Base-by-base conservation (phyloP, 2,329 filamentous ascomycete species). In the Talaromyces sp. region DNA sequence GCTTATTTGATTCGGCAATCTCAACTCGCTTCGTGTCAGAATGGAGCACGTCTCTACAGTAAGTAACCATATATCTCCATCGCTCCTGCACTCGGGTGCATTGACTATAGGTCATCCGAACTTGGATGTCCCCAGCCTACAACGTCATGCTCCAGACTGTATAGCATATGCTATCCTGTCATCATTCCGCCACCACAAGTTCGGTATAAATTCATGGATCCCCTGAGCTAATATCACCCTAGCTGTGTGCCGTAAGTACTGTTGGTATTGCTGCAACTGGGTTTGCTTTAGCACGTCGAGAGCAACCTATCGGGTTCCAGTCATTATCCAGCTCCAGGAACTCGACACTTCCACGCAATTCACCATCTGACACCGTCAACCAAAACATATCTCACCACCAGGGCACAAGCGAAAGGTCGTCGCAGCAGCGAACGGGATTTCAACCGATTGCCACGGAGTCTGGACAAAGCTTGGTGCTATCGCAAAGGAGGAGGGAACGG, bases 241-340 rank as follows among this genome's bases (percentile, higher is more conserved):
- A 70, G 86, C 82, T 89, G 71, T 87, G 85, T 85, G 87, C 86
- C 72, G 79, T 86, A 75, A 85, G 85, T 80, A 87, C 85, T 71
- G 80, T 87, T 77, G 85, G 85, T 74, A 82, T 87, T 69, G 86
- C 86, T 69, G 82, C 84, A 64, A 80, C 86, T 65, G 86, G 87
- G 67, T 80, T 86, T 69, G 84, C 84, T 64, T 80, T 87, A 71
- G 85, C 83, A 72, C 83, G 82, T 70, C 80, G 81, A 64, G 79
- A 83, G 70, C 43, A 49, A 9, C 60, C 27, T 33, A 33, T 8
- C 37, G 56, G 59, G n/a, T 43, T 54, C 8, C 50, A 62, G 31
- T 39, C 50, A 31, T 37, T 54, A 17, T 75, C 74, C 66, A 69
- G 76, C 66, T 71, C 75, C 66, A 75, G 76, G 67, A 61, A 71